These are phyloP conservation scores for Rhodotorula kratochvilovae DNA, from an alignment of 768 basidiomycete genomes.

Conservation along the genomic window DNA sequence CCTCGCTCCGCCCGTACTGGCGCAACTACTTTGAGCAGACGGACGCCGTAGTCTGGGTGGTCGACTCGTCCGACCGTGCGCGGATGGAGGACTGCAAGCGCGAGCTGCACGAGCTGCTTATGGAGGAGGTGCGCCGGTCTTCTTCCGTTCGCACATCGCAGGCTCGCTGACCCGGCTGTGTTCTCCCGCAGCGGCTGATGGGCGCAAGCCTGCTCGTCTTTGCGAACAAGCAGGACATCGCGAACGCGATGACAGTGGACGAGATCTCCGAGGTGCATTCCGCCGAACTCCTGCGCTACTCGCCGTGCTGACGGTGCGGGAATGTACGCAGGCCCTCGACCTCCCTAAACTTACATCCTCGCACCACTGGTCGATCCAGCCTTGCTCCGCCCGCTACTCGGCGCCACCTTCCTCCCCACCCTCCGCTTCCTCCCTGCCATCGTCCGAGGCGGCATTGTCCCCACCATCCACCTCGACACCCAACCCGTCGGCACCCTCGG, in stretches of 20 bases:
- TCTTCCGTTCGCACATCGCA: background rate
- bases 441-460: too few species aligned
- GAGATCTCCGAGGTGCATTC: slow-evolving; percentile 75
- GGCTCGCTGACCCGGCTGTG: too few species aligned
- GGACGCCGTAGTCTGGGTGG: slow-evolving; percentile 97
- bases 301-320: background rate
- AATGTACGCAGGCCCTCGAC: slow-evolving; percentile 15
- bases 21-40: slow-evolving; percentile 98
- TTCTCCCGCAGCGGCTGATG: slow-evolving; percentile 76
- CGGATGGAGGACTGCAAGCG: slow-evolving; percentile 83
- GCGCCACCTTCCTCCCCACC: background rate
- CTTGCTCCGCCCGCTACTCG: slow-evolving; percentile 28
- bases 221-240: slow-evolving; percentile 96
- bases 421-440: background rate
- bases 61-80: slow-evolving; percentile 87
- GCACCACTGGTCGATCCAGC: slow-evolving; percentile 27
- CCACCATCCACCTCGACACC: too few species aligned
- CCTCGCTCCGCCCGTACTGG: slow-evolving; percentile 95
- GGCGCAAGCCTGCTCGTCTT: slow-evolving; percentile 87
- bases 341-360: slow-evolving; percentile 16
- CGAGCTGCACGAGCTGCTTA: slow-evolving; percentile 77
- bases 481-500: too few species aligned
- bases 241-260: slow-evolving; percentile 70
- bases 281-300: background rate
- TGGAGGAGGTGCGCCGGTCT: slow-evolving; percentile 78